phyloP scores from a whole-genome alignment of 345 rosid genomes.

The Anacardium occidentale region DNA sequence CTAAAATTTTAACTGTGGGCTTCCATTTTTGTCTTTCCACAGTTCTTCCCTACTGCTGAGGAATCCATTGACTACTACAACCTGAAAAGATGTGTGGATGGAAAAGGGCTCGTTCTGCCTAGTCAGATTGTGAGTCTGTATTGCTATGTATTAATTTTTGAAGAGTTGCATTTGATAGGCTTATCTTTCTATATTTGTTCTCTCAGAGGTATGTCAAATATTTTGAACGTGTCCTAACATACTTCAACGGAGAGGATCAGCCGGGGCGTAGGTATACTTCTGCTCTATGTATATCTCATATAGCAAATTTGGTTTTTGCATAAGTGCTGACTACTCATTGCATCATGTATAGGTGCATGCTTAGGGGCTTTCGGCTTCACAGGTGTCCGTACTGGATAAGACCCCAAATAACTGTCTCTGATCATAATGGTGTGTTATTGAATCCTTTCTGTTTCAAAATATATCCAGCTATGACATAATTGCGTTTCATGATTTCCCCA shows the following conservation, averaged over 20 bases:
- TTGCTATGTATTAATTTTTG: not conserved
- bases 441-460: slow-evolving; percentile 3
- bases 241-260: slow-evolving; percentile 78
- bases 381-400: slow-evolving; percentile 88
- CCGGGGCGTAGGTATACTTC: slow-evolving; percentile 67
- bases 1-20: slow-evolving; percentile 7
- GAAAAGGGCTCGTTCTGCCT: slow-evolving; percentile 80
- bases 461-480: not conserved
- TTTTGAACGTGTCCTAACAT: slow-evolving; percentile 65
- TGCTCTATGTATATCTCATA: slow-evolving; percentile 9
- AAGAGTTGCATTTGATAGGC: slow-evolving; percentile 6
- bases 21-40: slow-evolving; percentile 21
- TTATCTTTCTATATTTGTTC: slow-evolving; percentile 13
- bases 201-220: slow-evolving; percentile 79
- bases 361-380: slow-evolving; percentile 85
- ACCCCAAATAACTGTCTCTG: slow-evolving; percentile 75
- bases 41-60: slow-evolving; percentile 95
- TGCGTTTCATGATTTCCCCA: not conserved
- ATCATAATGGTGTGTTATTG: slow-evolving; percentile 58
- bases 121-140: slow-evolving; percentile 74
- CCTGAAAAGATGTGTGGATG: slow-evolving; percentile 84
- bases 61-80: slow-evolving; percentile 85
- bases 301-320: slow-evolving; percentile 6
- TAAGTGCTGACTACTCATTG: slow-evolving; percentile 10
- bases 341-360: slow-evolving; percentile 65